Evolutionary conservation across 306 rosid genomes (phyloP).

Genomic region (Prosopis cineraria): DNA sequence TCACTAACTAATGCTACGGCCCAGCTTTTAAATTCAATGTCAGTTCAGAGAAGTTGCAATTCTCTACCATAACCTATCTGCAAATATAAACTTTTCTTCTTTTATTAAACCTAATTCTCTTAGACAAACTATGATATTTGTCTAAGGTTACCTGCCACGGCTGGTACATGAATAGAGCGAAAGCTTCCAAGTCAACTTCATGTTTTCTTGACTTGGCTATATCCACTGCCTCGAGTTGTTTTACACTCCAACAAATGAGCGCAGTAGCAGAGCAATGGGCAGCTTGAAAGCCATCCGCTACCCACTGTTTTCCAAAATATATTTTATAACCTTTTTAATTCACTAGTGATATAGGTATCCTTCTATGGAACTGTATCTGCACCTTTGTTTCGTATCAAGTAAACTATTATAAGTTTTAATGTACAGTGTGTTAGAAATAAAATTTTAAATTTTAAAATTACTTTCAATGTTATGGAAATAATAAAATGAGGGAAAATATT

Average conservation of each 20-base stretch:
- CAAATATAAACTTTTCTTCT: too few species aligned
- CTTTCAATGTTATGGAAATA: neutral
- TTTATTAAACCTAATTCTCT: neutral
- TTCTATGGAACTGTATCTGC: too few species aligned
- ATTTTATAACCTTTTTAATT: neutral
- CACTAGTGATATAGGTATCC: neutral
- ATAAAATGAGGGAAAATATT: too few species aligned
- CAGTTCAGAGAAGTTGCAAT: neutral
- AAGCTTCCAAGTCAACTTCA: neutral
- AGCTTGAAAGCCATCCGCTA: neutral
- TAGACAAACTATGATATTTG: neutral
- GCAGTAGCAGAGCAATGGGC: neutral
- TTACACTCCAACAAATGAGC: neutral
- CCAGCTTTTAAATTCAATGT: neutral
- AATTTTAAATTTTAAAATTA: neutral
- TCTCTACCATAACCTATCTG: neutral
- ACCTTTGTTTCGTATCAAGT: too few species aligned
- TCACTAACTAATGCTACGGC: neutral
- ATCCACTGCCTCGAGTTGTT: neutral
- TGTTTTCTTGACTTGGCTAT: neutral
- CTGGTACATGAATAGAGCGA: neutral
- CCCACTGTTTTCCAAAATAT: neutral
- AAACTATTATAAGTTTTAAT: neutral
- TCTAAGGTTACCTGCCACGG: neutral
- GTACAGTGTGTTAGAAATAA: neutral